A percentile compares a stretch with the other conserved stretches of the same genome.
Conservation (phyloP, 768 basidiomycete species). For the Kwoniella sp. region DNA sequence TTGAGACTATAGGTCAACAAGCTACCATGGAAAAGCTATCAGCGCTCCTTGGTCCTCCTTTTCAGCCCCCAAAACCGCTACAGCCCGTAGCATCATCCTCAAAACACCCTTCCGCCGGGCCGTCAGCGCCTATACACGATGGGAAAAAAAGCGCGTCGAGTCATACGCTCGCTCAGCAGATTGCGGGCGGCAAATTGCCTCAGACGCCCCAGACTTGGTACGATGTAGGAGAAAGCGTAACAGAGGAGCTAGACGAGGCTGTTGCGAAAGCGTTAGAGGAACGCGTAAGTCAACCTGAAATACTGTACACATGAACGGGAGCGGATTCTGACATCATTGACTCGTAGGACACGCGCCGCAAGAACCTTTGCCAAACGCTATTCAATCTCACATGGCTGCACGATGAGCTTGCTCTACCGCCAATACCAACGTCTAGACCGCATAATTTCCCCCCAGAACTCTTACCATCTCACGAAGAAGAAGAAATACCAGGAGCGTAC, state of each 20-base stretch:
- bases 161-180: slow-evolving; percentile 24
- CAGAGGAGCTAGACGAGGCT: slow-evolving; percentile 29
- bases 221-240: slow-evolving; percentile 38
- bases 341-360: slow-evolving; percentile 35
- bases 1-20: slow-evolving; percentile 63
- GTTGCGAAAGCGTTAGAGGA: slow-evolving; percentile 29
- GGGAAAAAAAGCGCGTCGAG: slow-evolving; percentile 9
- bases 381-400: slow-evolving; percentile 43
- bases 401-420: slow-evolving; percentile 41
- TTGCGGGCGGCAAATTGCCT: slow-evolving; percentile 9
- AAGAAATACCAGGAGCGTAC: slow-evolving; percentile 41
- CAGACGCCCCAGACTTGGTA: slow-evolving; percentile 30
- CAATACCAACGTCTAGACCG: slow-evolving; percentile 31
- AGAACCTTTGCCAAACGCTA: slow-evolving; percentile 39
- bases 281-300: slow-evolving; percentile 28
- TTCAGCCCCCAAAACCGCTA: slow-evolving; percentile 61
- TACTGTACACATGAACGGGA: neutral
- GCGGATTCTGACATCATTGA: neutral
- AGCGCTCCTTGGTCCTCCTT: slow-evolving; percentile 74
- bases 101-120: slow-evolving; percentile 27
- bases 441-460: slow-evolving; percentile 41
- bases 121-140: neutral
- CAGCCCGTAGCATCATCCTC: slow-evolving; percentile 38
- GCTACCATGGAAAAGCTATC: slow-evolving; percentile 80
- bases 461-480: slow-evolving; percentile 30